Evolutionary conservation across 495 filamentous ascomycete genomes (phyloP).

Genomic region (Filosporella fistucella): DNA sequence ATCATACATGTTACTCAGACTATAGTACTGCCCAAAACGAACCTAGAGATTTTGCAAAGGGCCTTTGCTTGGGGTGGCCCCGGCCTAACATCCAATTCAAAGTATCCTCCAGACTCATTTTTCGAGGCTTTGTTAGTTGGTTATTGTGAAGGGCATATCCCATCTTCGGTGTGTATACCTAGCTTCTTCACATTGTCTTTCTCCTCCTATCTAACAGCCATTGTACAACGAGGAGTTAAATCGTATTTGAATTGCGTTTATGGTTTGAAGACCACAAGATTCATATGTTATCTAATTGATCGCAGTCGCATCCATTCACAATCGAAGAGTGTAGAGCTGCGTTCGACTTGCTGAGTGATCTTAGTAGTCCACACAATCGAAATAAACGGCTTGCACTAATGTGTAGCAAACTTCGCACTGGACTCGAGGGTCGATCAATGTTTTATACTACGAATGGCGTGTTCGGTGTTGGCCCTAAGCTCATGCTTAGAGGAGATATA

Average conservation of each 20-base stretch:
- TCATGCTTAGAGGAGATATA: not conserved
- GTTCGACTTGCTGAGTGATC: not conserved
- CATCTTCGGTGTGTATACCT: too few relatives aligned
- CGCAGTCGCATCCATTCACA: not conserved
- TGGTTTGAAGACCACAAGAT: not conserved
- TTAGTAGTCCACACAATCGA: not conserved
- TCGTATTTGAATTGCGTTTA: too few relatives aligned
- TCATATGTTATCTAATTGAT: not conserved
- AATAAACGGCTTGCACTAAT: not conserved
- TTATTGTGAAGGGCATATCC: too few relatives aligned
- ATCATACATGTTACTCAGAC: not conserved
- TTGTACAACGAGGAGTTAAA: too few relatives aligned
- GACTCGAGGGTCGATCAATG: not conserved
- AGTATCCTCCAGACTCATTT: too few relatives aligned
- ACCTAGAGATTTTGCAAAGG: not conserved
- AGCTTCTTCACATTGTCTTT: too few relatives aligned
- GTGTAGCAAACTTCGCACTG: not conserved
- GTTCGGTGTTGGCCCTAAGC: not conserved
- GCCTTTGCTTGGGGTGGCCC: too few relatives aligned
- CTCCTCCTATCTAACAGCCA: too few relatives aligned
- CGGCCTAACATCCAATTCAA: too few relatives aligned
- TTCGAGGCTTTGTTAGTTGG: too few relatives aligned
- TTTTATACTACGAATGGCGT: slow-evolving; percentile 1
- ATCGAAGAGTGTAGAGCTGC: not conserved
- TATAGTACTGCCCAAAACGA: too few relatives aligned